Percentiles rank a stretch among this genome's conserved stretches.
These are phyloP conservation scores for Wickerhamomyces sp. DNA, from an alignment of 1,139 yeast species.

Conservation along the genomic window DNA sequence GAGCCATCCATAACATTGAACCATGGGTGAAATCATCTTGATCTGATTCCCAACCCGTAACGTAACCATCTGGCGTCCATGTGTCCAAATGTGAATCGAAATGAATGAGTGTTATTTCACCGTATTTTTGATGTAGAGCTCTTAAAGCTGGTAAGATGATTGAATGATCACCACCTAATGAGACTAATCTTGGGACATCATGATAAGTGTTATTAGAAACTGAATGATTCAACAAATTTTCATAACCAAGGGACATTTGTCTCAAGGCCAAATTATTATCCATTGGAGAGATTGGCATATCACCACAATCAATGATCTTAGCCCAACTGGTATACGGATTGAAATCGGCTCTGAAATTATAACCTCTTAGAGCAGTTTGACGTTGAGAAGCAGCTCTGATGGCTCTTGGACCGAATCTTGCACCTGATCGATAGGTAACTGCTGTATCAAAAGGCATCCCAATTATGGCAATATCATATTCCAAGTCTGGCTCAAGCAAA, in stretches of 20 bases:
- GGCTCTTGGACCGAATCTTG: slow-evolving; percentile 77
- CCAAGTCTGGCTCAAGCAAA: slow-evolving; percentile 39
- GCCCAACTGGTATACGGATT: slow-evolving; percentile 57
- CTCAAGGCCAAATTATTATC: slow-evolving; percentile 63
- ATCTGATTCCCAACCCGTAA: slow-evolving; percentile 65
- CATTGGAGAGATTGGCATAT: slow-evolving; percentile 74
- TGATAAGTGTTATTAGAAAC: slow-evolving; percentile 16
- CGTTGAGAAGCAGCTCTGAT: slow-evolving; percentile 71
- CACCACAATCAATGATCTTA: slow-evolving; percentile 70
- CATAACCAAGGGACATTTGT: slow-evolving; percentile 66
- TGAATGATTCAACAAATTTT: slow-evolving; percentile 32
- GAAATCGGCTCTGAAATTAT: slow-evolving; percentile 58
- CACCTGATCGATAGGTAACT: slow-evolving; percentile 68
- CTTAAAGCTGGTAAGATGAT: slow-evolving; percentile 66
- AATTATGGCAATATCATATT: slow-evolving; percentile 61
- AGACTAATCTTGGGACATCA: slow-evolving; percentile 55
- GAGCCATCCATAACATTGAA: slow-evolving; percentile 77
- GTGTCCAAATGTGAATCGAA: slow-evolving; percentile 80
- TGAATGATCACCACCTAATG: slow-evolving; percentile 78
- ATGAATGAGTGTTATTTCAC: slow-evolving; percentile 64
- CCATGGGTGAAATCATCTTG: slow-evolving; percentile 70
- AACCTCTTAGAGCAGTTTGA: slow-evolving; percentile 62
- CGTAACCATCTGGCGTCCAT: slow-evolving; percentile 67
- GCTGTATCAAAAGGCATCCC: slow-evolving; percentile 83
- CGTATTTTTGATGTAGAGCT: slow-evolving; percentile 53